Percentiles rank a stretch among this genome's conserved stretches.
Evolutionary conservation across 106 monocot species (phyloP).

Genomic region (Amphibolis antarctica): DNA sequence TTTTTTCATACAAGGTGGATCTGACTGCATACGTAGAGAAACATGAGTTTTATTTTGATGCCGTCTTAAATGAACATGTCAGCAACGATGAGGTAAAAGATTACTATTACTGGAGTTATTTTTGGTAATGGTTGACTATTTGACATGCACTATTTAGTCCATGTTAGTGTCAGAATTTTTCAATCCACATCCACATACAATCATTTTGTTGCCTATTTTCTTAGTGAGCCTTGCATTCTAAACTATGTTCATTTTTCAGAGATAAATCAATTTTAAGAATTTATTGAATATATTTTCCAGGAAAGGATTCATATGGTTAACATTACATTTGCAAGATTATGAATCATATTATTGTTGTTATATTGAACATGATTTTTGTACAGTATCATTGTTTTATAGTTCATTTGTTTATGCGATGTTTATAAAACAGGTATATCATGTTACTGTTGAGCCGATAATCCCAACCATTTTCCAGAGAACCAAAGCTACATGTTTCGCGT

Average conservation of each 20-base stretch:
- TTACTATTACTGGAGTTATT: background rate
- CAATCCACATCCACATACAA: no score
- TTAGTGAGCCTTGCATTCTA: no score
- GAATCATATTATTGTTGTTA: no score
- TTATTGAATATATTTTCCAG: no score
- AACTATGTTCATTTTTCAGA: no score
- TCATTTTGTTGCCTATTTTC: no score
- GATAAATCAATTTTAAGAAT: no score
- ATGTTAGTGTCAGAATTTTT: background rate
- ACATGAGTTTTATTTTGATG: slow-evolving; percentile 90
- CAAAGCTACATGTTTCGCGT: slow-evolving; percentile 93
- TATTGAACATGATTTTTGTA: background rate
- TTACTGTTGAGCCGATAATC: slow-evolving; percentile 75
- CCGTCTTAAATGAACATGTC: slow-evolving; percentile 56
- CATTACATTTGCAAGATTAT: no score
- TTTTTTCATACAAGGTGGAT: slow-evolving; percentile 53
- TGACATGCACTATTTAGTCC: background rate
- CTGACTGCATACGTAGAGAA: slow-evolving; percentile 96
- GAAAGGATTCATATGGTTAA: no score
- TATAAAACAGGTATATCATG: slow-evolving; percentile 55
- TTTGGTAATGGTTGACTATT: background rate
- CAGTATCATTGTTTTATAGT: background rate
- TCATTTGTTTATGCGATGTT: background rate
- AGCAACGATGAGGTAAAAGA: slow-evolving; percentile 74
- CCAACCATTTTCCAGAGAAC: slow-evolving; percentile 63